Conservation (phyloP, 2,329 filamentous ascomycete genomes). For the Pseudogymnoascus sp. region DNA sequence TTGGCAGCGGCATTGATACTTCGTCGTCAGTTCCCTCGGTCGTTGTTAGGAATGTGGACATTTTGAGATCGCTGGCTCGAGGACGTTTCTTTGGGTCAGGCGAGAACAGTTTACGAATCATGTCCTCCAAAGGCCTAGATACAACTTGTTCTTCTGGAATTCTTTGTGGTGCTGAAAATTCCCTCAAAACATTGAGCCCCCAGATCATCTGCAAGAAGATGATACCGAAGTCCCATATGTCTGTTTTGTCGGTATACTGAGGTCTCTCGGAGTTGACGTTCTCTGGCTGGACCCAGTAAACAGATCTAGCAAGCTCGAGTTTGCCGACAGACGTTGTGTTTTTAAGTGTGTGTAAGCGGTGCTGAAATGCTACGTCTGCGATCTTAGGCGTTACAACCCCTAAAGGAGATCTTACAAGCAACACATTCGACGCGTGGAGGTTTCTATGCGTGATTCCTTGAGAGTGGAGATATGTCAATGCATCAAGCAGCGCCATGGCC, state of each 20-base stretch:
- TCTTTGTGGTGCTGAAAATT: conserved; percentile 70
- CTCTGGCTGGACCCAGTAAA: conserved; percentile 76
- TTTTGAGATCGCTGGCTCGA: conserved; percentile 54
- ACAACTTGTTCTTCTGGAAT: conserved; percentile 65
- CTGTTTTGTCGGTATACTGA: conserved; percentile 68
- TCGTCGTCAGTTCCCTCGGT: conserved; percentile 2
- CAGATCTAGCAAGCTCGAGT: conserved; percentile 59
- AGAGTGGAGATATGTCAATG: conserved; percentile 77
- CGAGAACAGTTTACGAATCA: conserved; percentile 79
- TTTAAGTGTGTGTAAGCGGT: conserved; percentile 56
- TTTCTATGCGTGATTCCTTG: conserved; percentile 78
- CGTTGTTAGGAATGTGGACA: conserved; percentile 4
- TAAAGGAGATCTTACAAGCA: conserved; percentile 63
- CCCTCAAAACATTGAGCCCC: conserved; percentile 67
- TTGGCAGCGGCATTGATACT: conserved; percentile 45
- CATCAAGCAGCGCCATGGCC: conserved; percentile 88
- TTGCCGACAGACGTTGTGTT: conserved; percentile 39
- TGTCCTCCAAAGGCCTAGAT: conserved; percentile 68
- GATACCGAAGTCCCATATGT: conserved; percentile 92
- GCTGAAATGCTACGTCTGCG: conserved; percentile 65
- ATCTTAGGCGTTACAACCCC: conserved; percentile 68
- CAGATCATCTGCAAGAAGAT: conserved; percentile 92
- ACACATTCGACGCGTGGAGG: conserved; percentile 71
- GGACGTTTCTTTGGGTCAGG: conserved; percentile 76
- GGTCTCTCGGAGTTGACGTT: conserved; percentile 54